phyloP scores from a whole-genome alignment of 768 basidiomycete genomes.

The Leccinum truebloodii region DNA sequence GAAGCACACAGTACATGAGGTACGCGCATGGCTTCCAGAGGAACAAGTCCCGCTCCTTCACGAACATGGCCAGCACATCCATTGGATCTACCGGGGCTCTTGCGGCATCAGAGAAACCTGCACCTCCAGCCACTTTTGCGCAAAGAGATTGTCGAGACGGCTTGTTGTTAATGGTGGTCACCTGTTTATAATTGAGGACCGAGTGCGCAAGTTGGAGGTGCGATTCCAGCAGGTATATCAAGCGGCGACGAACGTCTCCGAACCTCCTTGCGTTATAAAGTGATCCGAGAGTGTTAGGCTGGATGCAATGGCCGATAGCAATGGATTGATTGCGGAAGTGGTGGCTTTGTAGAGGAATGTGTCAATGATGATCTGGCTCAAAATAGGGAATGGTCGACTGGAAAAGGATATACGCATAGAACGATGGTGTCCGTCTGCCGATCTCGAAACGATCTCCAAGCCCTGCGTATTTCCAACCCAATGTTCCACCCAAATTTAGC shows the following conservation, averaged over 20 bases:
- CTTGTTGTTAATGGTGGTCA: slow-evolving; percentile 41
- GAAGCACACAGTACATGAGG: slow-evolving; percentile 69
- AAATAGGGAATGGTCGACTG: slow-evolving; percentile 56
- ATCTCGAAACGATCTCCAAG: slow-evolving; percentile 86
- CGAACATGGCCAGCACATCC: slow-evolving; percentile 69
- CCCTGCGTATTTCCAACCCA: slow-evolving; percentile 83
- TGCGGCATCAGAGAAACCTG: slow-evolving; percentile 42
- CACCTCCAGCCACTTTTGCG: slow-evolving; percentile 53
- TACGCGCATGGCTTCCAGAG: slow-evolving; percentile 64
- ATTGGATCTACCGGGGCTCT: slow-evolving; percentile 65
- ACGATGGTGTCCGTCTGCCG: slow-evolving; percentile 58
- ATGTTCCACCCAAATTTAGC: slow-evolving; percentile 88
- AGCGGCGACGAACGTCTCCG: slow-evolving; percentile 60
- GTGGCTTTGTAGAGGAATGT: slow-evolving; percentile 73
- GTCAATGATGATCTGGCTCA: slow-evolving; percentile 68
- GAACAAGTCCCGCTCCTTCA: slow-evolving; percentile 68
- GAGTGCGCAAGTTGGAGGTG: slow-evolving; percentile 62
- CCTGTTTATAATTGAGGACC: slow-evolving; percentile 51
- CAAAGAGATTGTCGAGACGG: slow-evolving; percentile 76
- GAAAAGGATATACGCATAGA: slow-evolving; percentile 69
- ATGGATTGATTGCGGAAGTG: slow-evolving; percentile 76
- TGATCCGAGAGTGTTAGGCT: slow-evolving; percentile 57
- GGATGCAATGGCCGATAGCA: slow-evolving; percentile 68
- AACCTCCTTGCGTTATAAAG: slow-evolving; percentile 65
- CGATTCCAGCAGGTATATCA: slow-evolving; percentile 69